A percentile compares a stretch with the other conserved stretches of the same genome.
Conservation (phyloP, 371 early-diverging fungal genomes). For the Mucor saturninus region DNA sequence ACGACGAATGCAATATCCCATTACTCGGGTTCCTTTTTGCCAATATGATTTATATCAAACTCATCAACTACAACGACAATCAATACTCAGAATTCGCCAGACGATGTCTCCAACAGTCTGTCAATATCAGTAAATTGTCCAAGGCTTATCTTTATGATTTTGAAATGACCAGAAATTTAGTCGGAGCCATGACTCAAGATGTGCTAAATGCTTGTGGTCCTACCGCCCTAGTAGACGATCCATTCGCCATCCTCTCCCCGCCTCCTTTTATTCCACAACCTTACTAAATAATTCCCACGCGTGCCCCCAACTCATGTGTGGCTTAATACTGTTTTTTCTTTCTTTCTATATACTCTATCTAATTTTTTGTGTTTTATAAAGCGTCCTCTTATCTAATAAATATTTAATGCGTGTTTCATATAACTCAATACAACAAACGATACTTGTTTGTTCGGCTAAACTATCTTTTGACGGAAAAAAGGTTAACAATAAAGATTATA, state of each 20-base stretch:
- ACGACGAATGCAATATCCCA: conserved; percentile 43
- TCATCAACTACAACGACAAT: conserved; percentile 32
- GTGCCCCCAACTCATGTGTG: too few relatives aligned
- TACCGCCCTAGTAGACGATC: conserved; percentile 1
- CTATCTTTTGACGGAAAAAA: too few relatives aligned
- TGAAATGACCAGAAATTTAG: conserved; percentile 39
- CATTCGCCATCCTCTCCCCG: conserved; percentile 8
- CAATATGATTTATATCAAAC: conserved; percentile 43
- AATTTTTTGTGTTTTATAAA: too few relatives aligned
- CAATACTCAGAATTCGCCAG: conserved; percentile 33
- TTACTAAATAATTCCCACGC: background rate
- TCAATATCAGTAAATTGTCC: conserved; percentile 38
- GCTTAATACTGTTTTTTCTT: too few relatives aligned
- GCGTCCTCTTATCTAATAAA: too few relatives aligned
- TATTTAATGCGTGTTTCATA: too few relatives aligned
- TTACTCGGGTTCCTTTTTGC: conserved; percentile 44
- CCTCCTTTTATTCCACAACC: conserved; percentile 7
- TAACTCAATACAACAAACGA: too few relatives aligned
- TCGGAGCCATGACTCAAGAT: conserved; percentile 35
- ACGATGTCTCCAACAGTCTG: conserved; percentile 34
- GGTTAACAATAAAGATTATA: too few relatives aligned
- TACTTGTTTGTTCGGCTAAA: too few relatives aligned
- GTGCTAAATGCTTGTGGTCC: conserved; percentile 25
- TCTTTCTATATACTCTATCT: too few relatives aligned
- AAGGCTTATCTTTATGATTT: conserved; percentile 43